These are phyloP conservation scores for Sporothrix pallida DNA, from an alignment of 2,329 filamentous ascomycete species.

Conservation along the genomic window DNA sequence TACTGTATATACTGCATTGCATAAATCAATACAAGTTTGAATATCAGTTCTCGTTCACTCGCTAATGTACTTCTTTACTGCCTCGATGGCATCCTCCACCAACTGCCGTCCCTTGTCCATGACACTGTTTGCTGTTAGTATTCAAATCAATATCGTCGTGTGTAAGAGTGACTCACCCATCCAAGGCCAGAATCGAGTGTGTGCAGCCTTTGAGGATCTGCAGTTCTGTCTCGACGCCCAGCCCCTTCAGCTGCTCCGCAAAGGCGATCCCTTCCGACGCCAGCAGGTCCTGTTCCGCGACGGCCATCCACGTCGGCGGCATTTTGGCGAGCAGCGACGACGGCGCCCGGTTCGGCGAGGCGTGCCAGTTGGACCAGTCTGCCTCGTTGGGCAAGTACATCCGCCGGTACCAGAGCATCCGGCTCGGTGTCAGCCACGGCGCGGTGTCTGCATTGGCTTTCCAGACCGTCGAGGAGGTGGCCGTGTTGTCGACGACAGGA, in stretches of 20 bases:
- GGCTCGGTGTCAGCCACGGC: slow-evolving; percentile 37
- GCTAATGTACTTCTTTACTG: not conserved
- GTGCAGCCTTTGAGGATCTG: slow-evolving; percentile 43
- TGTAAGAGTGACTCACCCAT: too few relatives aligned
- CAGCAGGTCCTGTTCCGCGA: slow-evolving; percentile 46
- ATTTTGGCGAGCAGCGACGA: slow-evolving; percentile 40
- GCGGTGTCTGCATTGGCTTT: slow-evolving; percentile 15
- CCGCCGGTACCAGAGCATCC: slow-evolving; percentile 48
- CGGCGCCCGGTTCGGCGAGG: slow-evolving; percentile 45
- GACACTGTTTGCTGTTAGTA: not conserved
- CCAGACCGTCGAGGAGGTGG: not conserved
- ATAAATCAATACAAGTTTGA: too few relatives aligned
- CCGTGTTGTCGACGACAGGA: slow-evolving; percentile 27
- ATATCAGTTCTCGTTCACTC: too few relatives aligned
- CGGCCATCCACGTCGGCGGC: slow-evolving; percentile 45
- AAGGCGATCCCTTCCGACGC: slow-evolving; percentile 44
- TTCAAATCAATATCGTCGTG: not conserved
- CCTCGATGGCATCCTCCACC: slow-evolving; percentile 28
- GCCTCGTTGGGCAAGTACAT: slow-evolving; percentile 44
- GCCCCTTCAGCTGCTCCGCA: slow-evolving; percentile 40
- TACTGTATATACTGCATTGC: not conserved
- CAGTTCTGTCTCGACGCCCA: slow-evolving; percentile 16
- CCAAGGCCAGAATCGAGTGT: slow-evolving; percentile 21
- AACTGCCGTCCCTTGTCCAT: slow-evolving; percentile 33
- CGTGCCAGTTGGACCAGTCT: slow-evolving; percentile 43